Evolutionary conservation across 164 flowering plant species (phyloP), one percentile per base, ranked within the genome.

Genomic region (Magnolia changhungtana): DNA sequence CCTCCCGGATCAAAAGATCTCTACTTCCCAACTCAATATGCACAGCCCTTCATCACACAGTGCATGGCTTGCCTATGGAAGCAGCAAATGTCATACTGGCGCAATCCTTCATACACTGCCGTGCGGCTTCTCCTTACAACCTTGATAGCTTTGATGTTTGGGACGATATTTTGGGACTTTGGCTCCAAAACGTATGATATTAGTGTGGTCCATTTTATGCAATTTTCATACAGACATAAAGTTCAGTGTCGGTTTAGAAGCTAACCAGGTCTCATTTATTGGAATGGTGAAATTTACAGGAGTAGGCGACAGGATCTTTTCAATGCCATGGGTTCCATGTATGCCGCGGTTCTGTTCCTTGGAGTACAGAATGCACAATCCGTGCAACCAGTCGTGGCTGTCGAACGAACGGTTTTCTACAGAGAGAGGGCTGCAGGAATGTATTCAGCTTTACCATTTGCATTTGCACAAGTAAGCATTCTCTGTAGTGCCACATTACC

Each of bases 41-140:
- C 94, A 0, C 91, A 85, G 67, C 52, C 90, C 7, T 83, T 83
- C 72, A 20, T 67, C 65, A 75, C 73, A 16, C 88, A 90, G 79
- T 84, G 77, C 77, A 9, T 83, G 79, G 88, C 90, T 14, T 90
- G 92, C 78, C 81, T 89, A 4, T 90, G 95, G 95, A 91, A 91
- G 72, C 95, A 91, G 73, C 75, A 79, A 14, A 80, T 77, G 85
- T 89, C 95, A 7, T 91, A 91, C 77, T 91, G 95, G 95, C 85
- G 93, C 1, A 90, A 87, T 73, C 87, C 92, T 11, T 71, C 84
- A 49, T 88, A 89, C 82, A 89, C 84, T 51, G 85, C 89, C 0
- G 87, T 87, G 1, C 72, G 90, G 49, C 71, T 88, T 52, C 63
- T 84, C 72, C 84, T 86, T 81, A 83, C 90, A 55, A 72, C 83